Base-by-base conservation (phyloP, 2,329 filamentous ascomycete genomes). In the Neophaeococcomyces mojaviensis region DNA sequence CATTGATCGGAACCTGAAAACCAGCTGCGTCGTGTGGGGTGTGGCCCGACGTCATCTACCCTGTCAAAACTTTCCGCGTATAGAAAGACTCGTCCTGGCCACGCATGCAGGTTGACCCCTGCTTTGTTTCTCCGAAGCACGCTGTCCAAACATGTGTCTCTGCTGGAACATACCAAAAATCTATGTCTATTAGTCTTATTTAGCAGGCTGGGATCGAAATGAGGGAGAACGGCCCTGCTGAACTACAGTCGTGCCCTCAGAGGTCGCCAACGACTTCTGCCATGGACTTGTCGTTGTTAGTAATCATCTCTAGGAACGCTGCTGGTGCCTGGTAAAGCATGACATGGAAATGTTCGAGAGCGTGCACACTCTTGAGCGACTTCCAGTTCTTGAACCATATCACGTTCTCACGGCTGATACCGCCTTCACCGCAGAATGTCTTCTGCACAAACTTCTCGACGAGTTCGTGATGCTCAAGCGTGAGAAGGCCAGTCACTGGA, bases 331-430 rank as follows among this genome's bases (percentile, higher is more conserved):
- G 74, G 62, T 82, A 85, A 44, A 96, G 70, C 88, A 96, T 88
- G 59, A 96, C 83, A 64, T 97, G 90, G 60, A 97, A 92, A 63
- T 97, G 90, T 70, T 96, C 89, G 49, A 97, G 79, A 1, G 85
- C 80, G 57, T 88, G 79, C 22, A 97, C 79, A 19, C 84, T 92
- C 69, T 95, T 95, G 55, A 96, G 68, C 13, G 76, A 78, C 44
- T 73, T 77, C 88, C 88, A 95, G 60, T 97, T 97, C 70, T 86
- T 94, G 68, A 96, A 96, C 88, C 88, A 97, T 50, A 88, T 62
- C 36, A 85, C 78, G 57, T 74, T 69, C 40, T 81, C 70, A 19
- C 62, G 56, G 8, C 18, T 40, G 20, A 34, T 35, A 0, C 73
- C 66, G 26, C 83, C 61, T 33, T 64, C 65, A 3, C 64, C 64